Evolutionary conservation across 176 grass and related monocot genomes (phyloP), one percentile per base, ranked within the genome.

Genomic region (Zea luxurians): DNA sequence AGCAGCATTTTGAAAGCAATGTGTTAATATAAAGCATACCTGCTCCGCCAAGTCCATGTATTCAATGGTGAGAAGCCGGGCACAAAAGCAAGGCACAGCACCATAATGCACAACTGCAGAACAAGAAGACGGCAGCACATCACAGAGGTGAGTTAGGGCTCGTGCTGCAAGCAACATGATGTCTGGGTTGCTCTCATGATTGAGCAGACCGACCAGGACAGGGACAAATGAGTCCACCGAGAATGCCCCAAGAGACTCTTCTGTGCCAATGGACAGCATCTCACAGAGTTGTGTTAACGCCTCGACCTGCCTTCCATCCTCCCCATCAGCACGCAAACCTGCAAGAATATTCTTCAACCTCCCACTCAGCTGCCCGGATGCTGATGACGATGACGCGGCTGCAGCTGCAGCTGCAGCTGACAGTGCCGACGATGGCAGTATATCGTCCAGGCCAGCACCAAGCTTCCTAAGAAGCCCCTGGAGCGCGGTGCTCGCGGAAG

Each of bases 31-130:
- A 49, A 5, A 61, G 45, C 38, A 1, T 59, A 97, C 93, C 90
- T 97, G 93, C 83, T 97, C 93, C 1, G 93, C 93, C 41, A 97
- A 78, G 80, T 97, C 93, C 93, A 97, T 93, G 80, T 90, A 97
- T 60, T 97, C 93, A 70, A 97, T 97, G 12, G 93, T 93, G 64
- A 97, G 88, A 27, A 97, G 88, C 20, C 93, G 85, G 16, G 93
- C 93, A 11, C 93, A 97, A 70, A 97, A 97, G 69, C 93, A 93
- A 4, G 90, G 88, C 40, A 97, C 85, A 36, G 90, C 93, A 6
- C 88, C 88, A 80, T 97, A 97, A 73, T 92, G 93, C 55, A 97
- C 93, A 50, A 97, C 93, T n/a, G 90, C 77, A 8, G 90, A 85
- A 58, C 93, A 97, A 4, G 93, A 93, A 13, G 90, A 89, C 4